Evolutionary conservation across 345 rosid species (phyloP).

Genomic region (Salix viminalis): DNA sequence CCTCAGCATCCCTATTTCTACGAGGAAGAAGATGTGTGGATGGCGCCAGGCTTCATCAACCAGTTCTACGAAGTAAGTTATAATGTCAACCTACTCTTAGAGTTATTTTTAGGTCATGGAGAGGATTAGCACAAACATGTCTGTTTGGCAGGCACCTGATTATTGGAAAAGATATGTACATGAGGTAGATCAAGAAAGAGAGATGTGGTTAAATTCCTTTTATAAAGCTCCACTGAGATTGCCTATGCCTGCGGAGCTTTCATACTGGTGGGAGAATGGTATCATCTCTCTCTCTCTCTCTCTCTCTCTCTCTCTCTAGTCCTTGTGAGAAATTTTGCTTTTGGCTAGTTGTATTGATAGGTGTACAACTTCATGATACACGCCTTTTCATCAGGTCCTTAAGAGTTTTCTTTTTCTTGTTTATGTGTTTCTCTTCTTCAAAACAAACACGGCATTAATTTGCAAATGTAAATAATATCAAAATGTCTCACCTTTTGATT

Average conservation of each 20-base stretch:
- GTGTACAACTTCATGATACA: neutral
- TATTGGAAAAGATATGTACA: slow-evolving; percentile 81
- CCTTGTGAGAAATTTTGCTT: neutral
- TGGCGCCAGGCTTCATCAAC: slow-evolving; percentile 95
- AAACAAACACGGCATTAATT: neutral
- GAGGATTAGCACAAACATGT: slow-evolving; percentile 15
- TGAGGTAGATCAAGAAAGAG: slow-evolving; percentile 89
- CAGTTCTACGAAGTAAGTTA: slow-evolving; percentile 72
- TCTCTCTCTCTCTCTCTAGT: neutral
- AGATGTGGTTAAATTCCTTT: slow-evolving; percentile 91
- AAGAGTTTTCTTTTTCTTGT: neutral
- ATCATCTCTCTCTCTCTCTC: slow-evolving; percentile 5
- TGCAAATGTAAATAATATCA: neutral
- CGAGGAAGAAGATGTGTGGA: slow-evolving; percentile 94
- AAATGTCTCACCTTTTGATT: neutral
- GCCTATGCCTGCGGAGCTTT: slow-evolving; percentile 98
- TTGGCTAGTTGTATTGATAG: neutral
- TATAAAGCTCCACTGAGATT: slow-evolving; percentile 85
- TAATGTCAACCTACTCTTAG: slow-evolving; percentile 1
- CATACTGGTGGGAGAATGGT: slow-evolving; percentile 89
- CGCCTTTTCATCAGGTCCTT: neutral
- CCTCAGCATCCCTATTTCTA: slow-evolving; percentile 91
- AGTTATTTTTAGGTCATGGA: slow-evolving; percentile 7
- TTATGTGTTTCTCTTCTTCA: neutral
- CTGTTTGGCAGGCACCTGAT: slow-evolving; percentile 68